These are phyloP conservation scores for Ogataea chonburiensis DNA, from an alignment of 805 yeast genomes.

Conservation along the genomic window DNA sequence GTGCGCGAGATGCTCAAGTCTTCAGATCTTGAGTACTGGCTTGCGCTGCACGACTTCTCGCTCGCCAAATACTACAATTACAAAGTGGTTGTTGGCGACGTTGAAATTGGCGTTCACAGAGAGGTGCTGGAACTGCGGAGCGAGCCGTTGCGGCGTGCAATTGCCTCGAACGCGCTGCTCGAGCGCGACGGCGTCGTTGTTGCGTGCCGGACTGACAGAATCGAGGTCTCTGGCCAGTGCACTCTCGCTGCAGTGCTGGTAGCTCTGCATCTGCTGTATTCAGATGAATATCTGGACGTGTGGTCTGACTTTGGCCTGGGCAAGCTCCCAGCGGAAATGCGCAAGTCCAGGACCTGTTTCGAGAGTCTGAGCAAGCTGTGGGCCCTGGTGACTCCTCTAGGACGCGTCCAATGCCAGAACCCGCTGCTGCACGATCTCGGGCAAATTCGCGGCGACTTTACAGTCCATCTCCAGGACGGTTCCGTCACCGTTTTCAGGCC, in stretches of 20 bases:
- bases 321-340: slow-evolving; percentile 33
- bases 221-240: slow-evolving; percentile 27
- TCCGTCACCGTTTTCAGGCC: slow-evolving; percentile 47
- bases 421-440: slow-evolving; percentile 22
- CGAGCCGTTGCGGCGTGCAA: slow-evolving; percentile 6
- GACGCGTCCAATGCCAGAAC: slow-evolving; percentile 25
- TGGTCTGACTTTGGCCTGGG: slow-evolving; percentile 43
- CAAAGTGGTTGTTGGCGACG: slow-evolving; percentile 16
- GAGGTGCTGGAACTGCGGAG: slow-evolving; percentile 18
- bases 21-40: slow-evolving; percentile 30
- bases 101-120: slow-evolving; percentile 17
- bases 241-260: slow-evolving; percentile 35
- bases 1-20: slow-evolving; percentile 38
- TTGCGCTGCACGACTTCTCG: slow-evolving; percentile 19
- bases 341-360: slow-evolving; percentile 32
- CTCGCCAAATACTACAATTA: slow-evolving; percentile 18
- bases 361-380: slow-evolving; percentile 27
- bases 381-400: slow-evolving; percentile 29
- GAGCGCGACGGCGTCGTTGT: slow-evolving; percentile 20
- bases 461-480: slow-evolving; percentile 47
- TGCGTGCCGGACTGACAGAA: not conserved
- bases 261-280: slow-evolving; percentile 48
- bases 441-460: slow-evolving; percentile 26
- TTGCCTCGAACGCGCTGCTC: slow-evolving; percentile 1
- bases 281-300: slow-evolving; percentile 42